Evolutionary conservation across 805 yeast species (phyloP), one percentile per base, ranked within the genome.

Genomic region (Sugiyamaella smithiae): DNA sequence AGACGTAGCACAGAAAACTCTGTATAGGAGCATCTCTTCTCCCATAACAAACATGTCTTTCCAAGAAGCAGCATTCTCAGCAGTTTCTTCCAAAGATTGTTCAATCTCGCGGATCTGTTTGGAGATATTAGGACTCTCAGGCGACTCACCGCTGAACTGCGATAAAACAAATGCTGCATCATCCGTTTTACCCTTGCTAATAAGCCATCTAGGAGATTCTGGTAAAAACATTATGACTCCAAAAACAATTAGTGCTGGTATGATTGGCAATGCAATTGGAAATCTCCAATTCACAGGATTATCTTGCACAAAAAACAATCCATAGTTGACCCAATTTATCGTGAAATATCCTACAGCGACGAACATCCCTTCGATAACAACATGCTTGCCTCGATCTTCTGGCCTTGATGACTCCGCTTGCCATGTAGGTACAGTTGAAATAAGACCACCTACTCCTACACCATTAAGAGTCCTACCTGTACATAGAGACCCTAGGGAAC

Each of bases 181-280:
- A 20, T 16, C 32, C 12, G n/a, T 11, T 16, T 35, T 24, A 20
- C 41, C 46, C 48, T 46, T 20, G 22, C 83, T 80, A 58, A 80
- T 78, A 7, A 88, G 88, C 61, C 76, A 83, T 51, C 96, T 72
- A 0, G 96, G 96, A 40, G 88, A 79, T 62, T 88, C 96, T 0
- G 97, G 96, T 14, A 88, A 67, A 33, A 78, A 75, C 36, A 79
- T 60, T 33, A 72, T 62, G 23, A 73, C 69, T 42, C 67, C 57
- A 29, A 73, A 69, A 26, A 23, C 69, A 22, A 40, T 83, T 80
- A 84, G 61, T 46, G 83, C 17, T 61, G 81, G 81, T 25, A 81
- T 48, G 49, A 78, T 70, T 66, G 84, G 90, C 60, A 82, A 68
- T 1, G 84, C 81, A 50, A 84, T 74, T 7, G 89, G 88, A 60